Percentiles rank a stretch among this genome's conserved stretches.
Evolutionary conservation across 305 asterid species (phyloP).

Genomic region (Fraxinus xanthoxyloides): DNA sequence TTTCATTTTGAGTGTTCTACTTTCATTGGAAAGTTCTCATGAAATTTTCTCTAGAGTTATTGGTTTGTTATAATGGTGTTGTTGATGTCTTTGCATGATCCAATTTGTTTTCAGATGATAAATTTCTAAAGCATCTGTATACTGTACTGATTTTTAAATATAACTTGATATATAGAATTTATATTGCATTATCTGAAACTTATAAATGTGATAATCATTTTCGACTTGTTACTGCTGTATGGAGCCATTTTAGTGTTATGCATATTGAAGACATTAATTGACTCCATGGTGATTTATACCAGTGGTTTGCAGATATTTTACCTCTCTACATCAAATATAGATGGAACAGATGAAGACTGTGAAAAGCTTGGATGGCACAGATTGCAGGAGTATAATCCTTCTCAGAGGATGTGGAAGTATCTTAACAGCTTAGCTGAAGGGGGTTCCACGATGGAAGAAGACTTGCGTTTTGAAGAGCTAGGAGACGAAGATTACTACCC

Average conservation of each 20-base stretch:
- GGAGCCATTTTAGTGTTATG: background rate
- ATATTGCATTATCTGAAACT: background rate
- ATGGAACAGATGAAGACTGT: no score
- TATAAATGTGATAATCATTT: background rate
- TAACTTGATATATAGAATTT: background rate
- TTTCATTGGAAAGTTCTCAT: background rate
- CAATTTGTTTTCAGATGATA: background rate
- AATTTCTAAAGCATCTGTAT: background rate
- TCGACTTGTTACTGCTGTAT: background rate
- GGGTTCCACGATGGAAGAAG: conserved; percentile 46
- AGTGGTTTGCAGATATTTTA: no score
- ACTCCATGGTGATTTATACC: conserved; percentile 24
- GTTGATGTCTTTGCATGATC: background rate
- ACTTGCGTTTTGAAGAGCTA: conserved; percentile 62
- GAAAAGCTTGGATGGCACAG: no score
- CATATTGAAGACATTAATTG: conserved; percentile 20
- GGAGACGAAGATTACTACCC: conserved; percentile 84
- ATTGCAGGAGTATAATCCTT: no score
- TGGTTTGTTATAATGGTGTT: background rate
- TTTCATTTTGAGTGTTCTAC: background rate
- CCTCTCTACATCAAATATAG: no score
- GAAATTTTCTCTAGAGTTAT: background rate
- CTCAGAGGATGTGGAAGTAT: conserved; percentile 77
- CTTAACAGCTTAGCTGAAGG: conserved; percentile 53
- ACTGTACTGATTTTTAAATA: background rate